Conservation (phyloP, 345 rosid genomes). For the Sonneratia caseolaris region DNA sequence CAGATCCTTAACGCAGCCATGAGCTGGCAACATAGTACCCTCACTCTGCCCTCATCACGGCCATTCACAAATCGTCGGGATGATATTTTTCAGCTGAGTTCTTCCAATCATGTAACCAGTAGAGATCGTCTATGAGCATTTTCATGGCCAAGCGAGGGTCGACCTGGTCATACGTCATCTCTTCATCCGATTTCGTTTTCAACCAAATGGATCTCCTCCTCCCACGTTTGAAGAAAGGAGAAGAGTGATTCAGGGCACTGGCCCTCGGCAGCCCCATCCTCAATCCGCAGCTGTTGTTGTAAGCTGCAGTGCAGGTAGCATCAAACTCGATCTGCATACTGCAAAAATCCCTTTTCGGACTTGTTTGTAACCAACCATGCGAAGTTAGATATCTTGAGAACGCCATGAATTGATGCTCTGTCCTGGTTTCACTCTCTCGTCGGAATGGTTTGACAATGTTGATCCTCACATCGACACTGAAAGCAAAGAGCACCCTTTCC, state of each 20-base stretch:
- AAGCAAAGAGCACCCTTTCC: background rate
- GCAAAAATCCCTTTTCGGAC: background rate
- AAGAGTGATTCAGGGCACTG: constrained; percentile 2
- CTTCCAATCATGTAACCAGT: no score
- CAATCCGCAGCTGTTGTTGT: background rate
- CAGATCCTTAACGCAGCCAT: background rate
- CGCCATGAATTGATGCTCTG: constrained; percentile 9
- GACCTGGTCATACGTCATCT: background rate
- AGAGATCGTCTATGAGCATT: background rate
- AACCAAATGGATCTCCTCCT: constrained; percentile 57
- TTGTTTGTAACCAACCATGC: background rate
- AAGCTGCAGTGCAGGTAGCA: background rate
- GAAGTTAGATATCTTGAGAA: background rate
- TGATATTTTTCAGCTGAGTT: no score
- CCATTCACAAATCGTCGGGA: no score
- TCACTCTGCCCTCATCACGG: background rate
- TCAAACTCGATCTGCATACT: background rate
- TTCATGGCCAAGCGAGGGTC: background rate
- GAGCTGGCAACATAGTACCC: background rate
- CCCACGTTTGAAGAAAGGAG: constrained; percentile 21
- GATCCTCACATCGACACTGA: background rate
- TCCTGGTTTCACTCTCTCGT: constrained; percentile 39
- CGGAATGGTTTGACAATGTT: background rate
- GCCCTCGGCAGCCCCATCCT: background rate
- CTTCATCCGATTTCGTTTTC: constrained; percentile 8